These are phyloP conservation scores for Aspergillus sp. DNA, from an alignment of 2,329 filamentous ascomycete genomes.

Conservation along the genomic window DNA sequence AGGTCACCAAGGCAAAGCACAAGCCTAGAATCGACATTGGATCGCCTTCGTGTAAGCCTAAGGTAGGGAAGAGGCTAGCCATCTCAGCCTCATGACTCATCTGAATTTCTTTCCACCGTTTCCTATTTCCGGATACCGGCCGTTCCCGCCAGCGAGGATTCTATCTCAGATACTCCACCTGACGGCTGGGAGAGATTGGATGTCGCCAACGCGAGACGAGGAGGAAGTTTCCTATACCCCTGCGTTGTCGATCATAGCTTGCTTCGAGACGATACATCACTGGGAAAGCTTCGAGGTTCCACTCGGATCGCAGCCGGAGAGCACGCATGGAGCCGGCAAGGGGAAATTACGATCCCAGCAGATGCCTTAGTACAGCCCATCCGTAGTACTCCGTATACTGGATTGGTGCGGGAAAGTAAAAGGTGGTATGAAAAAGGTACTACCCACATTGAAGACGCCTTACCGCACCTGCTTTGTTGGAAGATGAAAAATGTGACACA, in stretches of 20 bases:
- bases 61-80: background rate
- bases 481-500: background rate
- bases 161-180: background rate
- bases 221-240: background rate
- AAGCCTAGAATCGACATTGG: background rate
- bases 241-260: conserved; percentile 2
- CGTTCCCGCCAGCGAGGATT: background rate
- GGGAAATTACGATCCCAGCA: background rate
- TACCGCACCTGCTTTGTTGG: background rate
- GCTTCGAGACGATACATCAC: background rate
- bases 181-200: background rate
- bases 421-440: background rate
- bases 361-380: background rate
- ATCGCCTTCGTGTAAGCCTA: background rate
- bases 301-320: background rate
- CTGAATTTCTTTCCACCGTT: background rate
- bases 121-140: background rate
- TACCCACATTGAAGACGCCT: background rate
- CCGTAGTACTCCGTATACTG: background rate
- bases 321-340: background rate
- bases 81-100: background rate
- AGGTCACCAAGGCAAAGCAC: background rate
- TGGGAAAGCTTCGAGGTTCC: background rate
- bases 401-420: background rate
- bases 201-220: background rate